phyloP scores from a whole-genome alignment of 192 early-diverging fungal species.

The Coemansia guatemalensis region DNA sequence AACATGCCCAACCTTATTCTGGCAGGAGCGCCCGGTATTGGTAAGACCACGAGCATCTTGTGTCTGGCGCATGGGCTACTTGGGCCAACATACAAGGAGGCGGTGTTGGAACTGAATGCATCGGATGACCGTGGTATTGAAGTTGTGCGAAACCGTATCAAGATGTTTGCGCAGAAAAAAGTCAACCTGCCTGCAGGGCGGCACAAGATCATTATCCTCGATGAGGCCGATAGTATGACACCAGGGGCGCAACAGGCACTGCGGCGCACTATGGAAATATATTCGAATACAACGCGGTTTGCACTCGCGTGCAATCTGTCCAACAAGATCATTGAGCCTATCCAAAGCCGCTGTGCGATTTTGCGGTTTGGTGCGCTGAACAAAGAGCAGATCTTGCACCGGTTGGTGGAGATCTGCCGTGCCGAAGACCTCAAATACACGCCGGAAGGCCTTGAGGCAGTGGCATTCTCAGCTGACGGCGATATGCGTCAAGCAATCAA shows the following conservation, averaged over 20 bases:
- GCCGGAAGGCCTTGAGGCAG: conserved; percentile 86
- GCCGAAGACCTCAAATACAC: conserved; percentile 82
- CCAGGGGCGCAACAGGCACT: conserved; percentile 95
- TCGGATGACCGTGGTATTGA: conserved; percentile 96
- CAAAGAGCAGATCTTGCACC: conserved; percentile 74
- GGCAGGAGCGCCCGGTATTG: conserved; percentile 88
- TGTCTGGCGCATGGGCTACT: conserved; percentile 90
- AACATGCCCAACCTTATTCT: conserved; percentile 98
- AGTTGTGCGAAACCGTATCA: conserved; percentile 94
- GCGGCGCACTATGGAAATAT: conserved; percentile 97
- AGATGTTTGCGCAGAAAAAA: conserved; percentile 98
- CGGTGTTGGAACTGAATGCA: conserved; percentile 96
- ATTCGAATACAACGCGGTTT: conserved; percentile 93
- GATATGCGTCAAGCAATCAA: conserved; percentile 99
- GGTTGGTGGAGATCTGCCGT: conserved; percentile 82
- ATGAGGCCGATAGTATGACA: conserved; percentile 99
- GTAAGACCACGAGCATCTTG: conserved; percentile 95
- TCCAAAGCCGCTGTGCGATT: conserved; percentile 94
- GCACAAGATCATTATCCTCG: conserved; percentile 91
- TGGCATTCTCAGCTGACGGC: conserved; percentile 95
- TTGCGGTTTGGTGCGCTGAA: conserved; percentile 80
- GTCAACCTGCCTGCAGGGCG: conserved; percentile 87
- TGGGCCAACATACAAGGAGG: conserved; percentile 84
- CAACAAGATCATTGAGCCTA: conserved; percentile 97
- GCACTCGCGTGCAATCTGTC: conserved; percentile 96